phyloP scores from a whole-genome alignment of 257 asterid genomes.

The Solanum sejunctum region DNA sequence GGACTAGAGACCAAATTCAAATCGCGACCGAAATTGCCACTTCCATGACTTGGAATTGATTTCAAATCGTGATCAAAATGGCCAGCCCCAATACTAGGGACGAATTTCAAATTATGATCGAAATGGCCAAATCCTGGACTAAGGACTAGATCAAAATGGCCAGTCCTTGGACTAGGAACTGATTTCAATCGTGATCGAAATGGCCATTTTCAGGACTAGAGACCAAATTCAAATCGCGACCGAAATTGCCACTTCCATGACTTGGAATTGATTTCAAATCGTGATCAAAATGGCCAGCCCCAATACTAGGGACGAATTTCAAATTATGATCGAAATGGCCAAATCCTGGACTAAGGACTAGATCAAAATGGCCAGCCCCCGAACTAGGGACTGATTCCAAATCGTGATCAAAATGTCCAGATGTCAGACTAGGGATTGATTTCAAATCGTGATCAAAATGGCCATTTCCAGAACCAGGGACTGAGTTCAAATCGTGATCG shows the following conservation, averaged over 20 bases:
- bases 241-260: background rate
- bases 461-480: background rate
- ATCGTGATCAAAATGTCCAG: background rate
- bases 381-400: too few relatives aligned
- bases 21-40: background rate
- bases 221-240: background rate
- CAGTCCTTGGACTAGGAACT: background rate
- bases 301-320: too few relatives aligned
- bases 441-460: background rate
- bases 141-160: background rate
- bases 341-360: too few relatives aligned
- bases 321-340: too few relatives aligned
- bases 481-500: background rate
- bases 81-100: background rate
- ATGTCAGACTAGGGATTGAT: slow-evolving; percentile 5
- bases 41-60: background rate
- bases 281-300: too few relatives aligned
- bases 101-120: background rate
- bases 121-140: background rate
- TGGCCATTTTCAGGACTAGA: background rate
- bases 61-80: background rate
- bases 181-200: background rate
- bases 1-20: background rate
- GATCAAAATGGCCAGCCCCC: too few relatives aligned
- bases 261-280: too few relatives aligned